Percentiles rank a stretch among this genome's conserved stretches.
Conservation (phyloP, 768 basidiomycete species). For the button mushroom (Agaricus bisporus) region DNA sequence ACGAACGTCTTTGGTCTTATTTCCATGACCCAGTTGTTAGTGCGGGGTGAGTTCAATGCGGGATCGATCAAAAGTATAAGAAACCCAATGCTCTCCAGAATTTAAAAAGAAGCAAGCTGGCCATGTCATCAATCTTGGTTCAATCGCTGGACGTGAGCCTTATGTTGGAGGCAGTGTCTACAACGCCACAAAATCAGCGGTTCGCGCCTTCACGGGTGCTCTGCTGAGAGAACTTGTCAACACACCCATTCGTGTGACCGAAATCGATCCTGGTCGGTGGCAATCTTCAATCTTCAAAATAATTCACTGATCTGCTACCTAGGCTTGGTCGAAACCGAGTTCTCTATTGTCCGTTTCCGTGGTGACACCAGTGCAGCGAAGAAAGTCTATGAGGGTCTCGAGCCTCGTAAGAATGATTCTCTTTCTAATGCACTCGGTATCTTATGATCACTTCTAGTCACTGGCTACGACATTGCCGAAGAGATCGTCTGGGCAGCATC, state of each 20-base stretch:
- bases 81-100: constrained; percentile 31
- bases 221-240: constrained; percentile 85
- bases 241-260: constrained; percentile 89
- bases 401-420: constrained; percentile 60
- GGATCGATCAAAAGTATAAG: too few species aligned
- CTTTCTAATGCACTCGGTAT: background rate
- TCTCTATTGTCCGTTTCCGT: constrained; percentile 85
- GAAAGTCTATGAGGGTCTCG: constrained; percentile 85
- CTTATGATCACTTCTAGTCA: constrained; percentile 41
- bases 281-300: constrained; percentile 9
- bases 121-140: constrained; percentile 94
- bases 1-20: constrained; percentile 86
- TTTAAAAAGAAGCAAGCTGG: constrained; percentile 75
- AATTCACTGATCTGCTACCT: constrained; percentile 2
- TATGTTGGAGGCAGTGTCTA: constrained; percentile 93
- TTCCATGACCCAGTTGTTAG: constrained; percentile 68
- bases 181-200: constrained; percentile 85
- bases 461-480: constrained; percentile 86
- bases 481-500: constrained; percentile 97
- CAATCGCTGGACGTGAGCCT: constrained; percentile 82
- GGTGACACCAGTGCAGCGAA: constrained; percentile 80
- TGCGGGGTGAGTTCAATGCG: constrained; percentile 37
- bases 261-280: constrained; percentile 81
- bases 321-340: constrained; percentile 57
- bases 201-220: constrained; percentile 80